phyloP scores from a whole-genome alignment of 176 grass and related monocot genomes.

The Lolium perenne region DNA sequence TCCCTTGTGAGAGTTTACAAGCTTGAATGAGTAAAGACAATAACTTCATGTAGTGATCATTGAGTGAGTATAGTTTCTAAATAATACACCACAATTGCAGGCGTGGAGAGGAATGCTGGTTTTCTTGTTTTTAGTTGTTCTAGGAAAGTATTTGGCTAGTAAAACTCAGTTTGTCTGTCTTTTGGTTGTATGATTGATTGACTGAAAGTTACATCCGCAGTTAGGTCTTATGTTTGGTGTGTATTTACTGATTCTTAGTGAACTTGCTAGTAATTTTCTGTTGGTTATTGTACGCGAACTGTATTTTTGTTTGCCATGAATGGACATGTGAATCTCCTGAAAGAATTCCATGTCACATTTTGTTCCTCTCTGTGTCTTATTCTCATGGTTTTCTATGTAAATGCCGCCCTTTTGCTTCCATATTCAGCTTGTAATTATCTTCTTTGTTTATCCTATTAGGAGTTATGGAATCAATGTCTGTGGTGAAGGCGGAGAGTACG shows the following conservation, averaged over 20 bases:
- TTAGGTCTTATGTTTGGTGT: neutral
- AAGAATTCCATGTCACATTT: neutral
- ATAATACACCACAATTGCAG: neutral
- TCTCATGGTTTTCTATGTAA: slow-evolving; percentile 23
- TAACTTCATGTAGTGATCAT: neutral
- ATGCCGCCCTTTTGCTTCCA: neutral
- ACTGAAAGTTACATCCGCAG: neutral
- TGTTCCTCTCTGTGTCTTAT: slow-evolving; percentile 14
- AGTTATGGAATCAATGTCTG: slow-evolving; percentile 98
- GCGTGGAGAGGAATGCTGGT: neutral
- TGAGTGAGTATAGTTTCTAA: neutral
- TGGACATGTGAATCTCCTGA: neutral
- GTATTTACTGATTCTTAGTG: neutral
- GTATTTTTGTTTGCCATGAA: neutral
- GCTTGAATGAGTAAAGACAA: neutral
- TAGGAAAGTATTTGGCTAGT: neutral
- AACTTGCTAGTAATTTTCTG: neutral
- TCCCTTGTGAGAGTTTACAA: neutral
- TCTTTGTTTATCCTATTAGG: slow-evolving; percentile 57
- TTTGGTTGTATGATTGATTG: no score
- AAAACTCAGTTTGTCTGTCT: neutral
- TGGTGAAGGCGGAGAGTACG: slow-evolving; percentile 98
- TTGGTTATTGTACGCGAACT: neutral
- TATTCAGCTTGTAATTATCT: slow-evolving; percentile 40
- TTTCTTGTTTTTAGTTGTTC: neutral